Evolutionary conservation across 768 basidiomycete species (phyloP).

Genomic region (Boletus pseudo-olivaceus): DNA sequence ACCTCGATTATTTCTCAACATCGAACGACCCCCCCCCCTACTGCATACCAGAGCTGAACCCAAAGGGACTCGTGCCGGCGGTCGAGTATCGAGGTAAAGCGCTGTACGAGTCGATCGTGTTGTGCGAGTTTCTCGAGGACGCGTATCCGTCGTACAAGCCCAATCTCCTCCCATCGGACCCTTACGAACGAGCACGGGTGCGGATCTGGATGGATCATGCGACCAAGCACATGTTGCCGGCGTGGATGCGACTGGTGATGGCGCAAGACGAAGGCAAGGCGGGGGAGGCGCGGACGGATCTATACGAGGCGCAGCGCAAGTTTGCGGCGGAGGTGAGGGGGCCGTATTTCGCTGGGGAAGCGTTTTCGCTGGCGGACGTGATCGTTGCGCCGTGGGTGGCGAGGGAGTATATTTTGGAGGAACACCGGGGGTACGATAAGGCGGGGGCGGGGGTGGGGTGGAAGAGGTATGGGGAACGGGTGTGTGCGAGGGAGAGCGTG

Average conservation of each 20-base stretch:
- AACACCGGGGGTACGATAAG: slow-evolving; percentile 47
- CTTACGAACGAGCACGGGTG: slow-evolving; percentile 46
- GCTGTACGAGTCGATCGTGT: slow-evolving; percentile 60
- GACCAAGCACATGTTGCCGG: slow-evolving; percentile 49
- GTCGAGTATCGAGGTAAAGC: slow-evolving; percentile 50
- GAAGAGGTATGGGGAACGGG: slow-evolving; percentile 40
- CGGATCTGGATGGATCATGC: slow-evolving; percentile 60
- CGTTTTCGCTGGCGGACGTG: slow-evolving; percentile 52
- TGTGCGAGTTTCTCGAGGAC: slow-evolving; percentile 68
- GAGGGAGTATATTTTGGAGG: slow-evolving; percentile 45
- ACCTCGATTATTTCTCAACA: too few relatives aligned
- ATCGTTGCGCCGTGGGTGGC: slow-evolving; percentile 55
- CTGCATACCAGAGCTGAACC: slow-evolving; percentile 44
- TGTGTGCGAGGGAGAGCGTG: slow-evolving; percentile 46
- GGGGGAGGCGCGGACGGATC: slow-evolving; percentile 34
- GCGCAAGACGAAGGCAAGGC: slow-evolving; percentile 37
- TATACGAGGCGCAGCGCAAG: slow-evolving; percentile 36
- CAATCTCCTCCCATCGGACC: slow-evolving; percentile 49
- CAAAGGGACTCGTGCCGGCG: slow-evolving; percentile 66
- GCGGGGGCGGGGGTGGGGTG: slow-evolving; percentile 42
- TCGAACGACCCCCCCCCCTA: too few relatives aligned
- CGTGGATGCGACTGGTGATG: slow-evolving; percentile 46
- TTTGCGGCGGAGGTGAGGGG: slow-evolving; percentile 39
- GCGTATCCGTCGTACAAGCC: slow-evolving; percentile 42
- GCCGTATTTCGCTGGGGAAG: slow-evolving; percentile 55